Percentiles rank a stretch among this genome's conserved stretches.
phyloP scores from a whole-genome alignment of 768 basidiomycete genomes.

The Hygrocybe coccinea region DNA sequence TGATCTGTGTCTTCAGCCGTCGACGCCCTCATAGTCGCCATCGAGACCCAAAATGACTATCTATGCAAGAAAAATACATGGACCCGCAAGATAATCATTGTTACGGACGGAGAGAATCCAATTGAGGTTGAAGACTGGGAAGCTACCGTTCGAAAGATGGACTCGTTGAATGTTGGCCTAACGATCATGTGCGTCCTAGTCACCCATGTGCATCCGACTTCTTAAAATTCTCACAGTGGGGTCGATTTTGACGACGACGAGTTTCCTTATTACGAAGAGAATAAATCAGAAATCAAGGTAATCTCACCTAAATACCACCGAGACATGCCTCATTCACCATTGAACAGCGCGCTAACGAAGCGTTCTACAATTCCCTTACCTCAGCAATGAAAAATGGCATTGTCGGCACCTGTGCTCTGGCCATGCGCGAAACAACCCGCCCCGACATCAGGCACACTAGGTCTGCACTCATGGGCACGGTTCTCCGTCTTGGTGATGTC shows the following conservation, averaged over 20 bases:
- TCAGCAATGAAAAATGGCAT: slow-evolving; percentile 43
- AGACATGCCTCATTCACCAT: neutral
- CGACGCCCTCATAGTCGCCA: slow-evolving; percentile 81
- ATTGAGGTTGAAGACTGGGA: slow-evolving; percentile 77
- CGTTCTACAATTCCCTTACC: slow-evolving; percentile 54
- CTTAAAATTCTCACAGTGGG: slow-evolving; percentile 47
- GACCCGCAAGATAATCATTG: slow-evolving; percentile 75
- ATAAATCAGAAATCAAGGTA: slow-evolving; percentile 75
- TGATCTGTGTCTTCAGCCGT: slow-evolving; percentile 49
- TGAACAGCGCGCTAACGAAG: slow-evolving; percentile 67
- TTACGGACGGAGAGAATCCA: slow-evolving; percentile 81
- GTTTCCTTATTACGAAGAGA: slow-evolving; percentile 54
- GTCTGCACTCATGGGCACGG: slow-evolving; percentile 58
- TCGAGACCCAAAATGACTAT: slow-evolving; percentile 70
- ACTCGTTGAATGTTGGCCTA: slow-evolving; percentile 50
- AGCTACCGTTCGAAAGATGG: slow-evolving; percentile 59
- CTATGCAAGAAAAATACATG: slow-evolving; percentile 71
- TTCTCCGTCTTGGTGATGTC: slow-evolving; percentile 74
- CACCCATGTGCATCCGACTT: neutral
- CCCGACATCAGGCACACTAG: slow-evolving; percentile 67
- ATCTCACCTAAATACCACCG: neutral
- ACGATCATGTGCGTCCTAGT: slow-evolving; percentile 61
- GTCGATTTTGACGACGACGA: slow-evolving; percentile 82
- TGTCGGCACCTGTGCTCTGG: slow-evolving; percentile 60
- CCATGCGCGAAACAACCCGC: slow-evolving; percentile 52